Evolutionary conservation across 345 rosid species (phyloP), one percentile per base, ranked within the genome.

Genomic region (Eucalyptus paniculata): DNA sequence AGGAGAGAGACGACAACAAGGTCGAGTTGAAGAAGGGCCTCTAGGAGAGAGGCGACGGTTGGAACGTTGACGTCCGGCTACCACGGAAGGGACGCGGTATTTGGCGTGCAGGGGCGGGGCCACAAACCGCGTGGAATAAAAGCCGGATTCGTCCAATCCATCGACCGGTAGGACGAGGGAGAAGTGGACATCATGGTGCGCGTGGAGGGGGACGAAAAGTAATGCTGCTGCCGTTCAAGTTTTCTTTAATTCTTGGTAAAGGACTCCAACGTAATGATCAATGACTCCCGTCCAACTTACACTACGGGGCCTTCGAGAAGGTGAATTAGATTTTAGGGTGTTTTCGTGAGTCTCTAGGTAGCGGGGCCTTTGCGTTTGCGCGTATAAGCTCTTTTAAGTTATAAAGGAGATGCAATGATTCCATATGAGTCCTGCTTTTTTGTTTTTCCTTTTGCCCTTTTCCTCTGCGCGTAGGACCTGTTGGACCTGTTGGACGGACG

Each of bases 401-500:
- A 3, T 62, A 62, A 28, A 62, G 69, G 4, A 30, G 17, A 1
- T 30, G 8, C 4, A 62, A 62, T 28, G 34, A 62, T 62, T 30
- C 2, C 34, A 6, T 28, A 0, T 62, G 17, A 30, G 69, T 62
- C 34, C 4, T 30, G 69, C 34, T 30, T 30, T 3, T 62, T 62
- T 62, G 7, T 12, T 26, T 28, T 30, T 62, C 4, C 17, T 13
- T 30, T 62, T 6, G 8, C 34, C 69, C 32, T 30, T 62, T 58
- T 60, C n/a, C 17, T 28, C 17, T 13, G 9, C 7, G 69, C 34
- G n/a, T 12, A 12, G 69, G 17, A 30, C 17, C 8, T 1, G 32
- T 6, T 12, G 15, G 17, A 28, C 32, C 8, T 0, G 4, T 28
- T 50, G 18, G 53, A 15, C 3, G 18, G 51, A 15, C 3, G 2